phyloP scores from a whole-genome alignment of 2,329 filamentous ascomycete genomes.

The Colletotrichum shisoi region DNA sequence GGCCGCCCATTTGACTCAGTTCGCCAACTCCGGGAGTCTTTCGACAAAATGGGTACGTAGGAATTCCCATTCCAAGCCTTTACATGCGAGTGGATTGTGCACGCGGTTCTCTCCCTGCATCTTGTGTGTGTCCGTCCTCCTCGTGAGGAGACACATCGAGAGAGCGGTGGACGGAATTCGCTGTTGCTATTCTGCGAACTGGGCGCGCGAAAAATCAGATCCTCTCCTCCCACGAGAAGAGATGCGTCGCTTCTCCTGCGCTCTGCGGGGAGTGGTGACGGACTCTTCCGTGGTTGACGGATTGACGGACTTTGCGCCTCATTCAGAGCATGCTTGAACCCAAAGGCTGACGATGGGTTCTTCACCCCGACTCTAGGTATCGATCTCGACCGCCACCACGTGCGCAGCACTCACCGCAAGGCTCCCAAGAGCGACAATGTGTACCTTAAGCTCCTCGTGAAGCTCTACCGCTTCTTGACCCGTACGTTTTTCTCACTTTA shows the following conservation, averaged over 20 bases:
- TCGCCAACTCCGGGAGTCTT: slow-evolving; percentile 54
- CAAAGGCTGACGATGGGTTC: slow-evolving; percentile 68
- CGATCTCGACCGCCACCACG: slow-evolving; percentile 75
- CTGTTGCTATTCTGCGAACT: slow-evolving; percentile 39
- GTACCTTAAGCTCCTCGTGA: slow-evolving; percentile 96
- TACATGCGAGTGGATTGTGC: slow-evolving; percentile 48
- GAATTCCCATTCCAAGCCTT: slow-evolving; percentile 51
- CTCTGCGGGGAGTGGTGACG: background rate
- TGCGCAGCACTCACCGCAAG: slow-evolving; percentile 81
- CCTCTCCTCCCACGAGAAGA: slow-evolving; percentile 39
- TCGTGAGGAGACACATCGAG: background rate
- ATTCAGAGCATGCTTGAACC: slow-evolving; percentile 69
- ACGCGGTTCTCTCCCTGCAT: slow-evolving; percentile 21
- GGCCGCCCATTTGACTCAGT: slow-evolving; percentile 47
- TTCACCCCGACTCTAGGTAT: slow-evolving; percentile 65
- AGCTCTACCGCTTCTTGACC: slow-evolving; percentile 96
- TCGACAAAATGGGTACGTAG: slow-evolving; percentile 70
- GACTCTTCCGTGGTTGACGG: slow-evolving; percentile 13
- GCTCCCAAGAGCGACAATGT: slow-evolving; percentile 98
- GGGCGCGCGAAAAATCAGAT: slow-evolving; percentile 39
- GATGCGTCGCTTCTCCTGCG: slow-evolving; percentile 17
- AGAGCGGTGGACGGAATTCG: slow-evolving; percentile 9
- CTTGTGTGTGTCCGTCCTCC: slow-evolving; percentile 1
- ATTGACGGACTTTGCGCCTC: slow-evolving; percentile 45
- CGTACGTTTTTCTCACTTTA: slow-evolving; percentile 67